Evolutionary conservation across 139 green algal genomes (phyloP).

Genomic region (Volvox africanus): DNA sequence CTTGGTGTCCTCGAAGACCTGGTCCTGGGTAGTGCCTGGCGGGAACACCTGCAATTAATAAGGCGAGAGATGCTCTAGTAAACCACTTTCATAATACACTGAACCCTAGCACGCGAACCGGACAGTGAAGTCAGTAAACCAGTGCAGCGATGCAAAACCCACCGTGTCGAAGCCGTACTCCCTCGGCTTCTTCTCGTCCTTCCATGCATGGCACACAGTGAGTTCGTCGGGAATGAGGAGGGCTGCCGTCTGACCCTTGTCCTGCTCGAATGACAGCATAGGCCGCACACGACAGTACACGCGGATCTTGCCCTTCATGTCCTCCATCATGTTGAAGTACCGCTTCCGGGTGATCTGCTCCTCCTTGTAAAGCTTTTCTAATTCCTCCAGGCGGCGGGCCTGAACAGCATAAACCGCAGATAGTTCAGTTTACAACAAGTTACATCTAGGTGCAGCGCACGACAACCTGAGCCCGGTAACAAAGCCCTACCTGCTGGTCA

Average conservation of each 20-base stretch:
- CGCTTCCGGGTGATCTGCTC: slow-evolving; percentile 85
- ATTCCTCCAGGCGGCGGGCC: slow-evolving; percentile 91
- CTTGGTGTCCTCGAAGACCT: slow-evolving; percentile 97
- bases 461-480: not conserved
- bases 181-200: slow-evolving; percentile 90
- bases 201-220: slow-evolving; percentile 91
- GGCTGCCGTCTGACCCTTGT: slow-evolving; percentile 64
- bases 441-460: not conserved
- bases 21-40: slow-evolving; percentile 77
- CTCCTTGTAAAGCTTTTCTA: slow-evolving; percentile 94
- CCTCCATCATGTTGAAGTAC: slow-evolving; percentile 92
- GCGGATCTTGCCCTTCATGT: slow-evolving; percentile 98
- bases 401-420: slow-evolving; percentile 11
- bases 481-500: slow-evolving; percentile 70
- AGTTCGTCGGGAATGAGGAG: slow-evolving; percentile 86
- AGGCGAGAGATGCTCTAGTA: not conserved
- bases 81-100: not conserved
- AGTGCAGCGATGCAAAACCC: not conserved
- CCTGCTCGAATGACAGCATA: slow-evolving; percentile 87
- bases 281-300: slow-evolving; percentile 93
- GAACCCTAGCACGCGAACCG: not conserved
- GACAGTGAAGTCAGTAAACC: too few relatives aligned
- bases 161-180: slow-evolving; percentile 94
- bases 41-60: slow-evolving; percentile 73
- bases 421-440: not conserved